Percentiles rank a stretch among this genome's conserved stretches.
Evolutionary conservation across 2,329 filamentous ascomycete species (phyloP).

Genomic region (Cercospora sp.): DNA sequence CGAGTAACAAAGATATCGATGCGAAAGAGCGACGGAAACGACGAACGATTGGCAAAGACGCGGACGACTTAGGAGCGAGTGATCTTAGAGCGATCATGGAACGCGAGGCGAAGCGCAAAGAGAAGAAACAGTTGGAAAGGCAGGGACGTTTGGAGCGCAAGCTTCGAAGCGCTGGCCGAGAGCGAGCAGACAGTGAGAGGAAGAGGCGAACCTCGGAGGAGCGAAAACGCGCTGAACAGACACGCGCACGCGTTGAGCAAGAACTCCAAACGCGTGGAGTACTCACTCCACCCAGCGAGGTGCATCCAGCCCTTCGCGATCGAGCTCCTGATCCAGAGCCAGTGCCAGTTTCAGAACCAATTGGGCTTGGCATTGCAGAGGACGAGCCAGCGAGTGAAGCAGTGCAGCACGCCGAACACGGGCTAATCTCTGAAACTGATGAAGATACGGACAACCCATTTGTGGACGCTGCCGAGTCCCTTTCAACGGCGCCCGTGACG

Average conservation of each 20-base stretch:
- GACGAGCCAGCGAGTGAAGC: constrained; percentile 3
- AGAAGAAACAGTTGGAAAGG: constrained; percentile 69
- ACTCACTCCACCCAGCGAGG: constrained; percentile 33
- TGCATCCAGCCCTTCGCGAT: constrained; percentile 39
- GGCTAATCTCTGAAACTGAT: constrained; percentile 2
- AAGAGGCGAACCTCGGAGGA: constrained; percentile 54
- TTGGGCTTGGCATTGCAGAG: constrained; percentile 37
- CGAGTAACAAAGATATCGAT: constrained; percentile 36
- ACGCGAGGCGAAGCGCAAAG: constrained; percentile 75
- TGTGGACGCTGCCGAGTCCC: constrained; percentile 29
- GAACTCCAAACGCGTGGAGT: constrained; percentile 29
- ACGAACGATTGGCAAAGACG: constrained; percentile 67
- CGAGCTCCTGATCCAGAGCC: background rate
- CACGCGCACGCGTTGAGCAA: constrained; percentile 29
- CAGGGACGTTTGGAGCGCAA: constrained; percentile 66
- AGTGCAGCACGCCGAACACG: background rate
- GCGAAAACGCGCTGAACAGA: constrained; percentile 43
- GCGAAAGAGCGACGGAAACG: constrained; percentile 48
- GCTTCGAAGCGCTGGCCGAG: constrained; percentile 65
- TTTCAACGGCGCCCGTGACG: constrained; percentile 14
- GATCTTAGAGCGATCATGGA: constrained; percentile 88
- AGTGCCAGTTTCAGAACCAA: constrained; percentile 22
- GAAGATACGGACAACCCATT: constrained; percentile 28
- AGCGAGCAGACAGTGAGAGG: constrained; percentile 42
- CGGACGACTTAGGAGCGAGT: constrained; percentile 80